Evolutionary conservation across 768 basidiomycete species (phyloP), one percentile per base, ranked within the genome.

Genomic region (Phlebiopsis gigantea): DNA sequence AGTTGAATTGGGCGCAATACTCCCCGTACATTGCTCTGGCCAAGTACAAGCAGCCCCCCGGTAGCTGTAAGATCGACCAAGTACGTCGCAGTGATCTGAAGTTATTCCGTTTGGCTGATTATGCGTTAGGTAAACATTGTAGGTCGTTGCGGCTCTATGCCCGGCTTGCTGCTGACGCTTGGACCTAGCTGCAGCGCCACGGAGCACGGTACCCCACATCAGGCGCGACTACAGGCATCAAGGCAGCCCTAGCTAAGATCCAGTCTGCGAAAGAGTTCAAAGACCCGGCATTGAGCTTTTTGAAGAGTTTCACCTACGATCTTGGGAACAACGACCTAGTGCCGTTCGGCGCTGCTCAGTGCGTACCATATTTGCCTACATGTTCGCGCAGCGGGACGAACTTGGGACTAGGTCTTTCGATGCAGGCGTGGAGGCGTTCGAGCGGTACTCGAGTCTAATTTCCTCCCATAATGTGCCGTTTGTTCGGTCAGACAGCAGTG

Each of bases 151-250:
- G 21, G 1, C 1, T 2, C n/a, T 30, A 8, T 28, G 28, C 15
- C 10, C 9, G 4, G 17, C 6, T 47, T 31, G 22, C 12, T 2
- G 17, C 24, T 17, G 31, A 41, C 50, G 6, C 3, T 25, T n/a
- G n/a, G 9, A 28, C 30, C 12, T 26, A 92, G 90, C 72, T 94
- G 8, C 86, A 92, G 70, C 77, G 91, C 10, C 91, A 94, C 64
- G 90, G 90, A 2, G 82, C 88, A 0, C 81, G 91, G 29, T 92
- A 77, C 62, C 91, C 91, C 0, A 92, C 90, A 0, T 61, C 65
- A 0, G 74, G 75, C 1, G 76, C 80, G 10, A 66, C 75, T 1
- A 61, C 63, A 9, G 55, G 59, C 26, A 87, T 88, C 8, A 59
- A 68, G 17, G 58, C 65, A 4, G 77, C 85, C 0, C 63, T 93